phyloP scores from a whole-genome alignment of 78 protist genomes.

The Emiliania huxleyi region DNA sequence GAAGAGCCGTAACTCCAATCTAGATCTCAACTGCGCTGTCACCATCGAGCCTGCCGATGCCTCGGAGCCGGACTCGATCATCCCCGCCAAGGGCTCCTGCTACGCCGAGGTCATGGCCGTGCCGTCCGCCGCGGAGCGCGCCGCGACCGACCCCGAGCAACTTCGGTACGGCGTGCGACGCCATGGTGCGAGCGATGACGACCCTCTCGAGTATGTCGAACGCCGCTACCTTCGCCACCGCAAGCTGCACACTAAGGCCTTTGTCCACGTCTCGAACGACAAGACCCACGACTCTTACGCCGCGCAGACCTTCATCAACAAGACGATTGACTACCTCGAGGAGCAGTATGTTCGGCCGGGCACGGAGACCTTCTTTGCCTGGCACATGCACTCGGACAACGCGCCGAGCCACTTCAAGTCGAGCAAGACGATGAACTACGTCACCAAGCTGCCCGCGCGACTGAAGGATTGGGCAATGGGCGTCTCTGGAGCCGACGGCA shows the following conservation, averaged over 20 bases:
- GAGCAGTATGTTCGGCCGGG: not conserved
- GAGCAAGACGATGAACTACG: not conserved
- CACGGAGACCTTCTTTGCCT: not conserved
- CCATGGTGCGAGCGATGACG: too few species aligned
- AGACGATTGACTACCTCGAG: not conserved
- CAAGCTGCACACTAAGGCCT: not conserved
- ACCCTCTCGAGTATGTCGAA: not conserved
- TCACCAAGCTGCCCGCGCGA: not conserved
- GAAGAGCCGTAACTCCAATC: too few species aligned
- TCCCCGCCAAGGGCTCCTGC: too few species aligned
- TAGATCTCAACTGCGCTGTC: too few species aligned
- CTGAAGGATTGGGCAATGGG: not conserved
- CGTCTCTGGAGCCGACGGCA: too few species aligned
- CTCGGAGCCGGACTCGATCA: too few species aligned
- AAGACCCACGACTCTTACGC: not conserved
- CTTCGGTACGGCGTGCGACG: too few species aligned
- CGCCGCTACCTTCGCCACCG: not conserved
- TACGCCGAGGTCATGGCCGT: too few species aligned
- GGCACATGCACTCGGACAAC: not conserved
- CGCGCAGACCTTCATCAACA: not conserved
- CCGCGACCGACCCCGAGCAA: not conserved
- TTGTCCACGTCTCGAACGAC: not conserved
- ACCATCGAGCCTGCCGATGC: too few species aligned
- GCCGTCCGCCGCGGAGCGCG: too few species aligned
- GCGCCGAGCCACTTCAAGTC: not conserved